phyloP scores from a whole-genome alignment of 192 early-diverging fungal genomes.

The Chytriomyces hyalinus region DNA sequence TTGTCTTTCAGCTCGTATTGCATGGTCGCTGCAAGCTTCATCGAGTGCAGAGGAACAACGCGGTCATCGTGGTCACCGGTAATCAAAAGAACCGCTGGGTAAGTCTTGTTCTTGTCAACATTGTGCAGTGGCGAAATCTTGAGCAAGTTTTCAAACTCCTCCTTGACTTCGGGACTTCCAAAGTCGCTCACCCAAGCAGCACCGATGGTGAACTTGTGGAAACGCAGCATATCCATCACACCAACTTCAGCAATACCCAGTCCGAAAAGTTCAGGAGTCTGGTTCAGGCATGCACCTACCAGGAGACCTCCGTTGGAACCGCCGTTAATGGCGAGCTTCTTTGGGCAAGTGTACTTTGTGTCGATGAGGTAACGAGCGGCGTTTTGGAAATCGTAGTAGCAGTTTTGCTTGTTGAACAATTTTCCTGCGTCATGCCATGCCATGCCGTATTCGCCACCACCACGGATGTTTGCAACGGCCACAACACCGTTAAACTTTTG shows the following conservation, averaged over 20 bases:
- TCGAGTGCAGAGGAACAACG: constrained; percentile 71
- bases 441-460: constrained; percentile 68
- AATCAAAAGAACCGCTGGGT: constrained; percentile 66
- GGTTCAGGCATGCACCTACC: constrained; percentile 73
- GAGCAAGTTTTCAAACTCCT: constrained; percentile 63
- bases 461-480: constrained; percentile 71
- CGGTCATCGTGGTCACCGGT: constrained; percentile 77
- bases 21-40: constrained; percentile 66
- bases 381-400: constrained; percentile 77
- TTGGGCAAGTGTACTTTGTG: constrained; percentile 61
- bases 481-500: constrained; percentile 64
- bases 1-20: constrained; percentile 61
- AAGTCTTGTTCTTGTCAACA: constrained; percentile 50
- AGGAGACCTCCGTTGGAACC: constrained; percentile 76
- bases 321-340: constrained; percentile 66
- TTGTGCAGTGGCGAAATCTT: constrained; percentile 73
- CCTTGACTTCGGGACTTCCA: constrained; percentile 67
- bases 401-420: constrained; percentile 71
- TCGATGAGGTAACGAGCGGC: constrained; percentile 67
- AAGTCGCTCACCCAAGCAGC: constrained; percentile 72
- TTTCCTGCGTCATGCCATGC: constrained; percentile 61
- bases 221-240: constrained; percentile 74
- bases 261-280: constrained; percentile 77
- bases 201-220: constrained; percentile 83
- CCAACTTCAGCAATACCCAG: constrained; percentile 69